Evolutionary conservation across 208 protist species (phyloP), one percentile per base, ranked within the genome.

Genomic region (Plasmodiophora brassicae): DNA sequence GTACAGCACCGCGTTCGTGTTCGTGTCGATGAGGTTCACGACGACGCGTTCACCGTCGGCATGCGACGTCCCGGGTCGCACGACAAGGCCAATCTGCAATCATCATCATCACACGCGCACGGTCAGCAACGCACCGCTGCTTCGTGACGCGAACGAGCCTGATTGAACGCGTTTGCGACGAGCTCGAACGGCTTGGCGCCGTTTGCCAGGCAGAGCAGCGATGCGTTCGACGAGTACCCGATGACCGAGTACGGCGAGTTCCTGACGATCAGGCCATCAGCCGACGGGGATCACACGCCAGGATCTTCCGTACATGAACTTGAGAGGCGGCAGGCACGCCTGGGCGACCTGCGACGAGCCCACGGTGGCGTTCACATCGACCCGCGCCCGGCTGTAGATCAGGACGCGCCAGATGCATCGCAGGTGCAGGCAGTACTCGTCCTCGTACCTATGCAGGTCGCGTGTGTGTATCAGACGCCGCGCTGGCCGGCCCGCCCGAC

Each of bases 351-450:
- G 65, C 5, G 65, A 38, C 20, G 65, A n/a, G 10, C 65, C 65
- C 32, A 78, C 65, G 65, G n/a, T 78, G n/a, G 65, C 65, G 65
- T 78, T 78, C 20, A 78, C 65, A 38, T 78, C 65, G n/a, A 78
- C 20, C 20, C 65, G 65, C 10, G 65, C 65, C 41, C 65, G 65
- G n/a, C 32, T 5, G n/a, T 5, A 38, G 41, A 78, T 78, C n/a
- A 78, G 14, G 5, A 78, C n/a, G 5, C n/a, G 5, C 65, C 65
- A 78, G 41, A 78, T 32, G n/a, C 65, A 32, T 14, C n/a, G 65
- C 32, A 78, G 65, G 5, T 5, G n/a, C 10, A 78, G 41, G 41
- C 65, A 78, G 41, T 36, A 32, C 65, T 78, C 65, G n/a, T 78
- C 65, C n/a, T 78, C 65, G 41, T 36, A 78, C 41, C 65, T 78